Evolutionary conservation across 768 basidiomycete genomes (phyloP), one percentile per base, ranked within the genome.

Genomic region (Mrakia hoshinonis): DNA sequence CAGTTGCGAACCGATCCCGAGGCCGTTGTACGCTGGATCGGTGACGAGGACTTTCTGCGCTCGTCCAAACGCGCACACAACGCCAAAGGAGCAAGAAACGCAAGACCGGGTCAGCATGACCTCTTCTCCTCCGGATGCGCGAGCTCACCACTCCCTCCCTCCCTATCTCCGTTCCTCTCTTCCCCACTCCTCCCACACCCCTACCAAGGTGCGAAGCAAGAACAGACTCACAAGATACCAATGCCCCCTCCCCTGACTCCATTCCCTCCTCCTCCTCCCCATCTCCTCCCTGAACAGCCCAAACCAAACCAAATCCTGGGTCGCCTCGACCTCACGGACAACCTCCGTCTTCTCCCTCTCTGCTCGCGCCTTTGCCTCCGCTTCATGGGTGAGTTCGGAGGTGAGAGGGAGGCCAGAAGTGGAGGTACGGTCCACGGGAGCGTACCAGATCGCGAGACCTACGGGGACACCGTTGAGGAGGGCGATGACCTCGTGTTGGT

Each of bases 191-290:
- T 20, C 20, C 22, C 20, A n/a, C n/a, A n/a, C n/a, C n/a, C n/a
- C n/a, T n/a, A n/a, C n/a, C n/a, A n/a, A n/a, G n/a, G n/a, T n/a
- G n/a, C n/a, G n/a, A n/a, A n/a, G n/a, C n/a, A n/a, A n/a, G n/a
- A n/a, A n/a, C 51, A 26, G 20, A 39, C 58, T 36, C 7, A 61
- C 58, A 29, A 61, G 36, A 39, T 61, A 61, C 58, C 58, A 61
- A 39, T 61, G 58, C 6, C 20, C 31, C 5, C 34, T 39, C 34
- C 58, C 58, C 6, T 34, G 15, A 34, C 20, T 36, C 31, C 31
- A 36, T 20, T 61, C 58, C 34, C n/a, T 61, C 22, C 58, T 61
- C 11, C 31, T 36, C 22, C 18, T 22, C 20, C 22, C 34, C 34
- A 36, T 61, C 58, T 61, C 34, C 2, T 22, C 58, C 58, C 31